Evolutionary conservation across 2,329 filamentous ascomycete species (phyloP), one percentile per base, ranked within the genome.

Genomic region (Alternaria brassicicola): DNA sequence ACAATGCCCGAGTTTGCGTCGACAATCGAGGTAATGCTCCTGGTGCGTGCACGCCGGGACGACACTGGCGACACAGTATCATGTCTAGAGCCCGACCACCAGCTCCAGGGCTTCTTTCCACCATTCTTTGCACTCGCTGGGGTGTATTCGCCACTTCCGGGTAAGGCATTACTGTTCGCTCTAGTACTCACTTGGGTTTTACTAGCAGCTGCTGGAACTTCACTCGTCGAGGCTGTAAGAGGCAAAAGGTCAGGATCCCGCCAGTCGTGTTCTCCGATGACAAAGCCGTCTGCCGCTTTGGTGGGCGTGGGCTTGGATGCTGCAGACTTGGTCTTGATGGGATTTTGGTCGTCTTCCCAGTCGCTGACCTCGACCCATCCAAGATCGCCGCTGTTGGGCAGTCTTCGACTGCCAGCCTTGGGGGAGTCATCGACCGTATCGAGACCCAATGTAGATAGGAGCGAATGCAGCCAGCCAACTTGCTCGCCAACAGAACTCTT

Each of bases 261-360:
- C 91, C 91, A 94, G 72, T 95, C 91, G 65, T 95, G 90, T 12
- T 93, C 87, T n/a, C 91, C 91, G 68, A 94, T 93, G 42, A 90
- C 84, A 72, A 93, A 94, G 55, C 84, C 86, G 73, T 92, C 66
- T 45, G 64, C 47, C n/a, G 47, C 33, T n/a, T 45, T 50, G 23
- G 54, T 56, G 13, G 59, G 15, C 30, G 55, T 30, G 21, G 61
- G 23, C 47, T 59, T 55, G 23, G 57, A 41, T 17, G 39, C 51
- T 23, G 59, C 59, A 9, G 62, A 55, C 35, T 67, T 70, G 15
- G 72, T 65, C 52, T 69, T 72, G 35, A 63, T 66, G 13, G 65
- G 64, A 36, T 75, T 74, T n/a, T 73, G 69, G 67, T 80, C 72
- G 71, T 83, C 77, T 69, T 88, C 86, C 80, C 86, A 89, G 49